Evolutionary conservation across 495 filamentous ascomycete species (phyloP).

Genomic region (Lasiosphaeria ovina): DNA sequence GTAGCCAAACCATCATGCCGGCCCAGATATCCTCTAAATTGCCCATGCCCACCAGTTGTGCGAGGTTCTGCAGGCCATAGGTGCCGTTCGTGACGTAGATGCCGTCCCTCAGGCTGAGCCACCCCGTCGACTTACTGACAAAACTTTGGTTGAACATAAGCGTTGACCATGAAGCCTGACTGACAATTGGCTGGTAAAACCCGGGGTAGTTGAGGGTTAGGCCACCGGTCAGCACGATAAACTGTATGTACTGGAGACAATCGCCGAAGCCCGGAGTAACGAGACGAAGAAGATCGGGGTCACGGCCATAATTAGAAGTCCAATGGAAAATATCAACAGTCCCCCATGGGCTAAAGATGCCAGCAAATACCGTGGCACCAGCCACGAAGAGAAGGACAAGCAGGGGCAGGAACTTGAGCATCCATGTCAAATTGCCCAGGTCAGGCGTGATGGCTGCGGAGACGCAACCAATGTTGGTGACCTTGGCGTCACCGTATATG

Average conservation of each 20-base stretch:
- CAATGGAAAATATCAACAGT: slow-evolving; percentile 85
- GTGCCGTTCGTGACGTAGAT: slow-evolving; percentile 69
- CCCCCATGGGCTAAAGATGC: slow-evolving; percentile 91
- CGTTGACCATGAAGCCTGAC: slow-evolving; percentile 79
- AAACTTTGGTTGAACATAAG: slow-evolving; percentile 95
- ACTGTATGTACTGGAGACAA: slow-evolving; percentile 96
- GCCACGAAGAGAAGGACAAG: slow-evolving; percentile 77
- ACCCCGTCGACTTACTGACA: slow-evolving; percentile 62
- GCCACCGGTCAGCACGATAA: slow-evolving; percentile 80
- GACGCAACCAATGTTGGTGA: slow-evolving; percentile 72
- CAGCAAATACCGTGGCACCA: slow-evolving; percentile 75
- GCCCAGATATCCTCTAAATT: slow-evolving; percentile 83
- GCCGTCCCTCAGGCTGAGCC: slow-evolving; percentile 70
- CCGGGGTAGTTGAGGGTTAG: slow-evolving; percentile 88
- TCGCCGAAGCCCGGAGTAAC: slow-evolving; percentile 97
- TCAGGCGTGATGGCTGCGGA: slow-evolving; percentile 78
- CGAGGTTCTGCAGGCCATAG: slow-evolving; percentile 75
- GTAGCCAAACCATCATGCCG: slow-evolving; percentile 82
- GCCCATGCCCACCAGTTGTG: slow-evolving; percentile 81
- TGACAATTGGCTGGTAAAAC: slow-evolving; percentile 88
- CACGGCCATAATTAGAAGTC: slow-evolving; percentile 94
- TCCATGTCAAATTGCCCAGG: slow-evolving; percentile 58
- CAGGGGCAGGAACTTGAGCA: slow-evolving; percentile 76
- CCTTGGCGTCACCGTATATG: slow-evolving; percentile 64
- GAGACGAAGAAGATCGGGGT: slow-evolving; percentile 84